Base-by-base conservation (phyloP, 148 eudicot species). In the Gaultheria prostrata region DNA sequence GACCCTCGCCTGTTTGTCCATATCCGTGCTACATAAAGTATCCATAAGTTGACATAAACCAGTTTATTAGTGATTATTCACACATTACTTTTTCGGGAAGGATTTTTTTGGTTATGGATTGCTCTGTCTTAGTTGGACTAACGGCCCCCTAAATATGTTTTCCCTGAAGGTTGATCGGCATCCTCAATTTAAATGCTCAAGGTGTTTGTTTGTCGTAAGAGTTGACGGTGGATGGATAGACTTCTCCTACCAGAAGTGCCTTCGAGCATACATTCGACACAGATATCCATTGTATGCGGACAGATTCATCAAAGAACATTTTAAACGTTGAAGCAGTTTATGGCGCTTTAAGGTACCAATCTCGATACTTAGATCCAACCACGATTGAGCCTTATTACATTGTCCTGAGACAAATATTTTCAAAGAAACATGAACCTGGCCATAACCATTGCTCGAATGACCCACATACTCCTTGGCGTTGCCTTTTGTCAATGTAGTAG, bases 181-280 rank as follows among this genome's bases (percentile, higher is more conserved):
- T 90, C 98, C 98, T 15, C 96, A 90, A 59, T 95, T 91, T 86
- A 88, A 83, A 89, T 78, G 86, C 24, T 92, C 98, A 48, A 94
- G 98, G 83, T 95, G 98, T 88, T 89, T 95, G 73, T 95, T 93
- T 89, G 98, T 94, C 45, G 91, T 95, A 21, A 88, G 98, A 90
- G 88, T 87, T 0, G 98, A 94, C 59, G 98, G 98, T 82, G 93
- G 83, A 85, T 94, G 98, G 98, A 93, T 95, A 32, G 98, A 95
- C 85, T 95, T 95, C 88, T 95, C 98, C 48, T 95, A 95, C 90
- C 96, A 95, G 88, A 95, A 95, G 86, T 95, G 98, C 83, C 80
- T 95, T 21, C 90, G 96, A 63, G 89, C 90, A 56, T 95, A 95
- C 85, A 86, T 95, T 65, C 92, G 92, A 83, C 84, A 83, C 17